Conservation (phyloP, 192 early-diverging fungal species). For the Obelidium mucronatum region DNA sequence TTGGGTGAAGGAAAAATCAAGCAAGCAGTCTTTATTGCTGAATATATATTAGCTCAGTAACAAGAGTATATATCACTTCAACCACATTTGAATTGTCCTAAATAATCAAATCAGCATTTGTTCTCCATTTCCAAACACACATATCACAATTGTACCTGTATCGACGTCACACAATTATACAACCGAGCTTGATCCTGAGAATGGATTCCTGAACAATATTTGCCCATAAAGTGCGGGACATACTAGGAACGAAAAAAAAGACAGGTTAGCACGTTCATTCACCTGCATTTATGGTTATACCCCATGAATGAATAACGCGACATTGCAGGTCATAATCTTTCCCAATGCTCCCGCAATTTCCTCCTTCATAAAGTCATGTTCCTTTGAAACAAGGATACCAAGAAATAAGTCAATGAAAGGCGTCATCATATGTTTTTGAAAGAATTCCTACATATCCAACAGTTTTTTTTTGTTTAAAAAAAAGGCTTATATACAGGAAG, state of each 20-base stretch:
- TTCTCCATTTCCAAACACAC: not conserved
- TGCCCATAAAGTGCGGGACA: constrained; percentile 24
- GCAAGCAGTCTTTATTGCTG: too few relatives aligned
- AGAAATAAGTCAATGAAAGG: constrained; percentile 37
- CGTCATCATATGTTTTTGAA: constrained; percentile 34
- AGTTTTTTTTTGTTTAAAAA: not conserved
- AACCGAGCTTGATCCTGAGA: constrained; percentile 14
- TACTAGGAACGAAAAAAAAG: constrained; percentile 6
- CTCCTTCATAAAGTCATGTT: constrained; percentile 33
- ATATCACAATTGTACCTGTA: constrained; percentile 5
- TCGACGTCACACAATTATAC: constrained; percentile 3
- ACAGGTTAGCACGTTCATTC: not conserved
- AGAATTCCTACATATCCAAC: constrained; percentile 27
- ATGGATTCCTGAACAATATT: constrained; percentile 10
- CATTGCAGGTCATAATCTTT: constrained; percentile 25
- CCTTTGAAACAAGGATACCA: constrained; percentile 19
- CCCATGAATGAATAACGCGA: not conserved
- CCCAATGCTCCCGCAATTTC: constrained; percentile 20
- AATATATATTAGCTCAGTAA: constrained; percentile 7
- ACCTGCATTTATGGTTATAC: not conserved
- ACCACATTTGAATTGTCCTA: constrained; percentile 1
- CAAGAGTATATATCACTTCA: constrained; percentile 6
- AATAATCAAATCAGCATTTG: not conserved
- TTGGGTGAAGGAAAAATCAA: too few relatives aligned
- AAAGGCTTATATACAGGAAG: not conserved